Percentiles rank a stretch among this genome's conserved stretches.
Conservation (phyloP, 2,329 filamentous ascomycete genomes). For the Penicillium sp. region DNA sequence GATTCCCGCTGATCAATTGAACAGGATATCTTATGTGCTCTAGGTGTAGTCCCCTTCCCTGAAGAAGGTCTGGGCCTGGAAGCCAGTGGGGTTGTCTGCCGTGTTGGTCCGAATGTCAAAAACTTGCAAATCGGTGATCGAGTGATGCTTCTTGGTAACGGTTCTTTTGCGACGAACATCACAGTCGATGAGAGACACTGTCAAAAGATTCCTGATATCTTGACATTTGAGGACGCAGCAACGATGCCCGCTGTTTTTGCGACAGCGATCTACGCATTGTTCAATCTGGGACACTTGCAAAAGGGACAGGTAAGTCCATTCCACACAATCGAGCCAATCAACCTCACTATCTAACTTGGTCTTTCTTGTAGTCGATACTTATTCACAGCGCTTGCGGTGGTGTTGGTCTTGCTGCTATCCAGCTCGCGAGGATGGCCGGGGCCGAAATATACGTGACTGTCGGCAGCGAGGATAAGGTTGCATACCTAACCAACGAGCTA, state of each 20-base stretch:
- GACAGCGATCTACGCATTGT: slow-evolving; percentile 32
- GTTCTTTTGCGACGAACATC: slow-evolving; percentile 18
- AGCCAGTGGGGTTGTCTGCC: slow-evolving; percentile 29
- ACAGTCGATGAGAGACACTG: slow-evolving; percentile 24
- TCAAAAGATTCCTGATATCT: slow-evolving; percentile 20
- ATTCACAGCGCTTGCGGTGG: slow-evolving; percentile 39
- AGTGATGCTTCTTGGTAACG: slow-evolving; percentile 26
- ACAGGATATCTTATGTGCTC: no score
- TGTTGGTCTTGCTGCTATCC: slow-evolving; percentile 36
- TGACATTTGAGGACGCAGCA: slow-evolving; percentile 30
- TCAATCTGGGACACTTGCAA: slow-evolving; percentile 31
- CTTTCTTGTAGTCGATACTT: slow-evolving; percentile 31
- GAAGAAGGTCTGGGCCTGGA: slow-evolving; percentile 31
- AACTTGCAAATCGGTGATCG: slow-evolving; percentile 32
- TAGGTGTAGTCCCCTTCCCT: background rate
- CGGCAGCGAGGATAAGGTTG: slow-evolving; percentile 30
- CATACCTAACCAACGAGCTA: slow-evolving; percentile 31
- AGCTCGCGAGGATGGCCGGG: slow-evolving; percentile 31
- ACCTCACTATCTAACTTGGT: background rate
- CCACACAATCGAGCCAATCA: background rate
- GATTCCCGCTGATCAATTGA: background rate
- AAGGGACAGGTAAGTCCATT: slow-evolving; percentile 27
- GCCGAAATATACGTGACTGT: slow-evolving; percentile 37
- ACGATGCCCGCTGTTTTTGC: slow-evolving; percentile 30
- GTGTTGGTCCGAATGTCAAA: slow-evolving; percentile 29